A percentile compares a stretch with the other conserved stretches of the same genome.
Conservation (phyloP, 2,329 filamentous ascomycete genomes). For the Cephalotrichum gorgonifer region DNA sequence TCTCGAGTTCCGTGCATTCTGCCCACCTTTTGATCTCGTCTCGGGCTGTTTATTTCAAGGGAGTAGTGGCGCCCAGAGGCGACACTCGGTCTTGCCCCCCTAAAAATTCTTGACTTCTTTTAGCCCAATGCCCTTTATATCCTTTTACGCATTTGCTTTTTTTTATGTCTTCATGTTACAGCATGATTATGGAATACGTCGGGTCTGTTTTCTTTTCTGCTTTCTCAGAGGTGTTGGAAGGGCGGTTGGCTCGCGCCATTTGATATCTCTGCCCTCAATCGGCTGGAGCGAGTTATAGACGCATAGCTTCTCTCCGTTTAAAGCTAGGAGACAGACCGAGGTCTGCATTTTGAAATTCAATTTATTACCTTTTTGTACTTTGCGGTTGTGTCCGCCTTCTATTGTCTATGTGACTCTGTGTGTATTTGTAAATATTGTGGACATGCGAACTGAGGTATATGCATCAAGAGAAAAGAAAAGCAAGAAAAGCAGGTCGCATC, state of each 20-base stretch:
- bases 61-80: too few relatives aligned
- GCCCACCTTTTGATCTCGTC: neutral
- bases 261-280: neutral
- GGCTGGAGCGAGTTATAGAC: neutral
- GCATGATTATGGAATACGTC: neutral
- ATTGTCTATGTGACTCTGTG: neutral
- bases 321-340: too few relatives aligned
- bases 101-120: neutral
- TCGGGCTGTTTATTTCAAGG: too few relatives aligned
- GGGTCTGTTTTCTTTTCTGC: neutral
- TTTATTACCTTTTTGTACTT: neutral
- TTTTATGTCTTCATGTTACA: neutral
- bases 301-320: too few relatives aligned
- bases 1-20: conserved; percentile 1
- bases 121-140: neutral
- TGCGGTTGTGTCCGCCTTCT: neutral
- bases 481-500: too few relatives aligned
- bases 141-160: neutral
- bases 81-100: too few relatives aligned
- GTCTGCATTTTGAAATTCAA: neutral
- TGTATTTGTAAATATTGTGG: neutral
- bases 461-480: too few relatives aligned
- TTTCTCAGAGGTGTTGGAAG: neutral
- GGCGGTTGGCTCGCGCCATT: neutral
- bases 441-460: neutral